Conservation (phyloP, 2,329 filamentous ascomycete species). For the Fusarium pseudocircinatum region DNA sequence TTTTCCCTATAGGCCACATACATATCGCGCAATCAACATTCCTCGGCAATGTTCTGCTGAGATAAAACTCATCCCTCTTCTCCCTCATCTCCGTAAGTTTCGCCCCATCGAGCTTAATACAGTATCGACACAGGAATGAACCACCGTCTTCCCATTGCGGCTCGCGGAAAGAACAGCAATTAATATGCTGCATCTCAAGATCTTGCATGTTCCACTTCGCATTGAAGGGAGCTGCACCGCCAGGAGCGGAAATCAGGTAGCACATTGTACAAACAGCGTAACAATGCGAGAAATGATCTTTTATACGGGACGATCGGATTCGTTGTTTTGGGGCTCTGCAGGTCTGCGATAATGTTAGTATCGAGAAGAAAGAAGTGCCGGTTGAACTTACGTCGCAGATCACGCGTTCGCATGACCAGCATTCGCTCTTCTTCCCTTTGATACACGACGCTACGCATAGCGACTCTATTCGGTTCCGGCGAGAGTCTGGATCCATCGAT, state of each 20-base stretch:
- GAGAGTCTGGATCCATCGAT: not conserved
- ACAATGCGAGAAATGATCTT: slow-evolving; percentile 12
- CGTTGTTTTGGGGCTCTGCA: not conserved
- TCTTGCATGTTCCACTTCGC: slow-evolving; percentile 25
- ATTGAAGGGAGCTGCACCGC: not conserved
- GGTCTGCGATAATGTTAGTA: not conserved
- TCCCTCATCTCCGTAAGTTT: not conserved
- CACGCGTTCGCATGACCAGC: slow-evolving; percentile 22
- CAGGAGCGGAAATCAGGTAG: not conserved
- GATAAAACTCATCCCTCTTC: not conserved
- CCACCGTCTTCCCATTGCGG: not conserved
- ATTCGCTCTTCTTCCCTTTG: slow-evolving; percentile 6
- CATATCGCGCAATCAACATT: slow-evolving; percentile 16
- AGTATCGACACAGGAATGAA: not conserved
- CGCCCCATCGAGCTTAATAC: not conserved
- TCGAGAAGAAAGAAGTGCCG: accelerated
- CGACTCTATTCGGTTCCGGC: not conserved
- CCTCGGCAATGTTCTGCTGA: not conserved
- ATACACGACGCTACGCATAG: not conserved
- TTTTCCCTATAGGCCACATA: not conserved
- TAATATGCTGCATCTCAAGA: slow-evolving; percentile 11
- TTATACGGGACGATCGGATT: not conserved
- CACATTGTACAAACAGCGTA: slow-evolving; percentile 17
- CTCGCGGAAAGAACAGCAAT: not conserved
- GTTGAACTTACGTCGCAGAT: slow-evolving; percentile 1